Conservation (phyloP, 2,329 filamentous ascomycete species). For the Curvularia sp. region DNA sequence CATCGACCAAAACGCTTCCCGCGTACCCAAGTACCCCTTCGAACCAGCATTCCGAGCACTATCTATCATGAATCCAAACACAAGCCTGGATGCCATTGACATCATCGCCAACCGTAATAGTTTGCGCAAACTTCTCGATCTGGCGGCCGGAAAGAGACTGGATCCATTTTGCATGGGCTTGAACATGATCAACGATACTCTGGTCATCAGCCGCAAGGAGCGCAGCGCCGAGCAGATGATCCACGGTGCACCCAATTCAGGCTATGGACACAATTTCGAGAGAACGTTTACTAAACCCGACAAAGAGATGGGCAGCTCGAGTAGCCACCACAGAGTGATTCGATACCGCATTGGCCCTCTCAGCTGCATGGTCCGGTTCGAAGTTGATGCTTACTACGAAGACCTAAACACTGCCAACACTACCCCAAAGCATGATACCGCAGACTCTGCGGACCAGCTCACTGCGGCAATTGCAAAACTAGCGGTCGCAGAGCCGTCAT, state of each 20-base stretch:
- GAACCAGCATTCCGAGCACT: conserved; percentile 32
- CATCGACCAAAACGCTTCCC: conserved; percentile 41
- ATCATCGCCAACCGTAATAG: conserved; percentile 31
- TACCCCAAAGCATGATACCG: neutral
- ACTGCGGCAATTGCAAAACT: conserved; percentile 12
- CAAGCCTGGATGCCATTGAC: conserved; percentile 22
- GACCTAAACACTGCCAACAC: conserved; percentile 7
- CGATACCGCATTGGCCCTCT: conserved; percentile 27
- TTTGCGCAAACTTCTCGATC: conserved; percentile 29
- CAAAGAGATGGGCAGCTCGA: conserved; percentile 23
- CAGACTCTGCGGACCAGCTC: conserved; percentile 11
- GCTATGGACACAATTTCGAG: conserved; percentile 47
- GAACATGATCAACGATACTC: conserved; percentile 42
- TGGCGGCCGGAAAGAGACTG: conserved; percentile 25
- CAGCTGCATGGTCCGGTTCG: conserved; percentile 27
- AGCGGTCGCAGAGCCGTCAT: neutral
- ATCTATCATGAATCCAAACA: conserved; percentile 23
- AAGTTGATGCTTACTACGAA: conserved; percentile 33
- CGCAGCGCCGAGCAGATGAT: conserved; percentile 23
- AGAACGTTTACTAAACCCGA: conserved; percentile 32
- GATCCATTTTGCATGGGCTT: conserved; percentile 45
- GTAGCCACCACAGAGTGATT: conserved; percentile 30
- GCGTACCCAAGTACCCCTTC: conserved; percentile 39
- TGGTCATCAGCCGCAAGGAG: conserved; percentile 46
- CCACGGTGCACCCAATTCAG: conserved; percentile 21